phyloP scores from a whole-genome alignment of 768 basidiomycete genomes.

The Phlebiopsis flavidoalba region DNA sequence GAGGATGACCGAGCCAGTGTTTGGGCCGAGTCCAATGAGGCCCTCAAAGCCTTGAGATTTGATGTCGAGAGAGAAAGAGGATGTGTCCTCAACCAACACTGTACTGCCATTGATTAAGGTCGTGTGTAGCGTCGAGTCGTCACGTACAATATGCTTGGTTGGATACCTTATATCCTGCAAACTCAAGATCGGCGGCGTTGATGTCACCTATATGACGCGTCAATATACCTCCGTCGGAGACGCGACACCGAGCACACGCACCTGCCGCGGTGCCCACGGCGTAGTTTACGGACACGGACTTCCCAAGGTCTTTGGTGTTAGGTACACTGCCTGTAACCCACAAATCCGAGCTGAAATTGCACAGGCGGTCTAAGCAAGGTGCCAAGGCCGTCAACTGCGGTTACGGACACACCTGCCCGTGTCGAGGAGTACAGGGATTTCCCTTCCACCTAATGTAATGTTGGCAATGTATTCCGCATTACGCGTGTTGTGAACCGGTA shows the following conservation, averaged over 20 bases:
- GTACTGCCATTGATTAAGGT: neutral
- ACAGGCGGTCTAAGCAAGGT: neutral
- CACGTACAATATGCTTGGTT: conserved; percentile 37
- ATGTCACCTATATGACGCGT: conserved; percentile 41
- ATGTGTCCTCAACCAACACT: conserved; percentile 64
- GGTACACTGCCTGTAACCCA: conserved; percentile 59
- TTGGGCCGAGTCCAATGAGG: conserved; percentile 76
- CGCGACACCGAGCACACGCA: conserved; percentile 21
- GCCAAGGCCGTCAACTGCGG: neutral
- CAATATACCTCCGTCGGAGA: neutral
- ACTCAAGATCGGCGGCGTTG: conserved; percentile 43
- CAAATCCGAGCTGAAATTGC: conserved; percentile 55
- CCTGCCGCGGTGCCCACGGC: conserved; percentile 66
- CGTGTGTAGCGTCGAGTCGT: neutral
- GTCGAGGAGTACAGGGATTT: conserved; percentile 61
- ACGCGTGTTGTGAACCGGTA: conserved; percentile 56
- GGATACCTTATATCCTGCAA: conserved; percentile 53
- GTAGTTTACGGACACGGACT: conserved; percentile 52
- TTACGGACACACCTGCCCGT: conserved; percentile 60
- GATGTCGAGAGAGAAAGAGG: conserved; percentile 59
- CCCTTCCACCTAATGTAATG: conserved; percentile 57
- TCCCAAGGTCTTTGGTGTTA: conserved; percentile 49
- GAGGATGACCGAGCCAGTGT: conserved; percentile 59
- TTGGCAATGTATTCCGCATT: conserved; percentile 73
- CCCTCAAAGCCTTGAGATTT: conserved; percentile 60